These are phyloP conservation scores for Suillus luteus DNA, from an alignment of 768 basidiomycete genomes.

Conservation along the genomic window DNA sequence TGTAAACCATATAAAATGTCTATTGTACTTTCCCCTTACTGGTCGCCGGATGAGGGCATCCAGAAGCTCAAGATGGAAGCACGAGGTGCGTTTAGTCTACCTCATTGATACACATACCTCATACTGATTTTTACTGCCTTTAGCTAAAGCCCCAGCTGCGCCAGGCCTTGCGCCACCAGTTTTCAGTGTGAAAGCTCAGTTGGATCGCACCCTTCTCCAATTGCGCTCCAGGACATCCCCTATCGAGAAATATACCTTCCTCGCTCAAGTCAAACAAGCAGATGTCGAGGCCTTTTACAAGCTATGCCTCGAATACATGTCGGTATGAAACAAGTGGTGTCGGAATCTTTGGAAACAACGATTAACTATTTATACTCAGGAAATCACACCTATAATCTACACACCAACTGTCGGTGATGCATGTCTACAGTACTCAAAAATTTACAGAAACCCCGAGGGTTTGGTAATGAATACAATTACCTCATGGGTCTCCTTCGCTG, in stretches of 20 bases:
- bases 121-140: conserved; percentile 12
- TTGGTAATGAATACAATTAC: conserved; percentile 43
- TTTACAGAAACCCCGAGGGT: conserved; percentile 74
- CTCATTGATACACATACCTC: conserved; percentile 1
- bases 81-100: conserved; percentile 42
- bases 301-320: conserved; percentile 70
- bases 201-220: conserved; percentile 63
- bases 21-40: conserved; percentile 70
- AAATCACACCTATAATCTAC: conserved; percentile 79
- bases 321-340: conserved; percentile 47
- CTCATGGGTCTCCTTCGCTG: conserved; percentile 9
- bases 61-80: conserved; percentile 68
- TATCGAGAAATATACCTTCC: conserved; percentile 86
- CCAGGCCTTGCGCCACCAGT: conserved; percentile 63
- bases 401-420: conserved; percentile 94
- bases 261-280: conserved; percentile 70
- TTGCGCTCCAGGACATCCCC: conserved; percentile 70
- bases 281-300: conserved; percentile 79
- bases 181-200: conserved; percentile 54
- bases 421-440: conserved; percentile 80
- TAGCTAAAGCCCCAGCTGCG: conserved; percentile 47
- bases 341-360: background rate
- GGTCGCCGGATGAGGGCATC: conserved; percentile 55
- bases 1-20: conserved; percentile 43
- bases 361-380: conserved; percentile 32